Percentiles rank a stretch among this genome's conserved stretches.
phyloP scores from a whole-genome alignment of 805 yeast species.

The Ogataea haglerorum region DNA sequence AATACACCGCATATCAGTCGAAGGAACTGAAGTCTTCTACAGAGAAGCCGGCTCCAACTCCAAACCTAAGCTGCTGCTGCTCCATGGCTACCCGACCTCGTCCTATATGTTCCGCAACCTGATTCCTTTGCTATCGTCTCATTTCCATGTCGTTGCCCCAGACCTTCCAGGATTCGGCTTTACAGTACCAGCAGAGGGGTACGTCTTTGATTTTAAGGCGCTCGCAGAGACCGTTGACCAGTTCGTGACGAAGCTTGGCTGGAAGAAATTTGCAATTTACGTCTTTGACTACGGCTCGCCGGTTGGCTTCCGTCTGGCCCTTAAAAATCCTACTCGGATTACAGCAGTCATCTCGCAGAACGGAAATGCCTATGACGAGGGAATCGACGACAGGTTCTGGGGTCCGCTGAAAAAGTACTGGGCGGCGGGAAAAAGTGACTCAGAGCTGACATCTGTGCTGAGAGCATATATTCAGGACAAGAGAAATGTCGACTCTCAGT shows the following conservation, averaged over 20 bases:
- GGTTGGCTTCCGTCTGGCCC: conserved; percentile 37
- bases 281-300: conserved; percentile 47
- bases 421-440: conserved; percentile 24
- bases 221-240: conserved; percentile 32
- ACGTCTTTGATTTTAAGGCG: conserved; percentile 28
- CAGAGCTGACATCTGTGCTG: conserved; percentile 5
- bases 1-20: neutral
- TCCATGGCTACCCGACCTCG: conserved; percentile 46
- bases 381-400: conserved; percentile 39
- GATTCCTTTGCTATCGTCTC: conserved; percentile 35
- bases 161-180: conserved; percentile 44
- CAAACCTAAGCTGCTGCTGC: conserved; percentile 34
- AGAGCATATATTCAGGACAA: conserved; percentile 16
- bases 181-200: conserved; percentile 32
- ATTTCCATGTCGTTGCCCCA: conserved; percentile 41
- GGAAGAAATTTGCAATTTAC: conserved; percentile 33
- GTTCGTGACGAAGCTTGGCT: conserved; percentile 28
- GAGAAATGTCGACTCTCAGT: conserved; percentile 3
- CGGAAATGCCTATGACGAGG: conserved; percentile 44
- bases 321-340: conserved; percentile 31
- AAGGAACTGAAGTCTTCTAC: conserved; percentile 32
- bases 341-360: conserved; percentile 38
- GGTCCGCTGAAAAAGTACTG: conserved; percentile 34
- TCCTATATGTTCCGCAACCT: conserved; percentile 38
- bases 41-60: conserved; percentile 38